Evolutionary conservation across 768 basidiomycete species (phyloP).

Genomic region (Pleurotus giganteus): DNA sequence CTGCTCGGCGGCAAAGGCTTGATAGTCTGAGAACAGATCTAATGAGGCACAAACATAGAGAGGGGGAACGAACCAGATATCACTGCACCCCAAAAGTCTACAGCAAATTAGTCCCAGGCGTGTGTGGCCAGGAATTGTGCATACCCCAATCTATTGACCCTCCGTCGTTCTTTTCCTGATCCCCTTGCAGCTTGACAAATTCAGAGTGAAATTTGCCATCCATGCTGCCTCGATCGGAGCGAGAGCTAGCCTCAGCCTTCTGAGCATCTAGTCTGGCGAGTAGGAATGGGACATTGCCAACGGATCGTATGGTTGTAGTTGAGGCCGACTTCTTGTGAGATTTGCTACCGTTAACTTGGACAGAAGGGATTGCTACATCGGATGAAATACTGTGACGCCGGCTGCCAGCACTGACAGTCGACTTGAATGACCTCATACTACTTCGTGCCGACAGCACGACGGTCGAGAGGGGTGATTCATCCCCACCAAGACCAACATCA

Average conservation of each 20-base stretch:
- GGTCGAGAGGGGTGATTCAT: constrained; percentile 38
- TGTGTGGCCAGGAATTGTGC: constrained; percentile 15
- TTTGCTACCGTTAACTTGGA: constrained; percentile 14
- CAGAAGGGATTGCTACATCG: constrained; percentile 4
- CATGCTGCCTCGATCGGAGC: constrained; percentile 44
- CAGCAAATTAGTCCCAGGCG: constrained; percentile 10
- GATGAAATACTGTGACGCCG: constrained; percentile 8
- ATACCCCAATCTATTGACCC: constrained; percentile 75
- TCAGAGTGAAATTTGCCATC: constrained; percentile 78
- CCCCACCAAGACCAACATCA: constrained; percentile 53
- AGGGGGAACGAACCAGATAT: constrained; percentile 62
- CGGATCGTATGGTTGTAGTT: constrained; percentile 53
- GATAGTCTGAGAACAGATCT: constrained; percentile 62
- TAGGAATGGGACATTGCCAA: constrained; percentile 51
- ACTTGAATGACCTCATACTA: constrained; percentile 10
- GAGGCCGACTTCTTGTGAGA: constrained; percentile 67
- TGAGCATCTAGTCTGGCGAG: constrained; percentile 52
- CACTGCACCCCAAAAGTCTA: constrained; percentile 95
- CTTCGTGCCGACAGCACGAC: constrained; percentile 29
- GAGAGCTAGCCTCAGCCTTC: constrained; percentile 28
- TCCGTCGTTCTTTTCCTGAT: constrained; percentile 44
- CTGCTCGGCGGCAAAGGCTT: constrained; percentile 75
- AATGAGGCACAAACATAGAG: background rate
- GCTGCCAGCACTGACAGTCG: constrained; percentile 10
- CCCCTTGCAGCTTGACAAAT: constrained; percentile 64